Conservation (phyloP, 2,329 filamentous ascomycete genomes). For the Ilyonectria destructans region DNA sequence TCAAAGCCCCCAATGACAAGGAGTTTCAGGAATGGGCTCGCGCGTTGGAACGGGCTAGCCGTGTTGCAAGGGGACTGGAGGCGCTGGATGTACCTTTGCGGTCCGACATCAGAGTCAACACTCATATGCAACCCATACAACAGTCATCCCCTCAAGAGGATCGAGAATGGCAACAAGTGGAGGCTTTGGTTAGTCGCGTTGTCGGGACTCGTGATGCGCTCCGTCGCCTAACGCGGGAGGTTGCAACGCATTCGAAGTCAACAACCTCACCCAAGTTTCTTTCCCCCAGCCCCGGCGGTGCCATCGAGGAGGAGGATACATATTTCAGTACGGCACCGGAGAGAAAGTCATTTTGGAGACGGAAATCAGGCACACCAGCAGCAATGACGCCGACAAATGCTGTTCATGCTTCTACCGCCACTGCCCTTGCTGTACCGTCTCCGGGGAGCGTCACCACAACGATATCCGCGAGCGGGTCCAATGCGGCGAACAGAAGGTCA, state of each 20-base stretch:
- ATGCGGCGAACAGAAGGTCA: conserved; percentile 55
- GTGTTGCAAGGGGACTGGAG: conserved; percentile 72
- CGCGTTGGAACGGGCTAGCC: conserved; percentile 87
- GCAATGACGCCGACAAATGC: conserved; percentile 59
- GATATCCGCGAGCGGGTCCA: conserved; percentile 52
- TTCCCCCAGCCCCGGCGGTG: conserved; percentile 59
- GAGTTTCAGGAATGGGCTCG: conserved; percentile 92
- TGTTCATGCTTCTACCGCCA: conserved; percentile 57
- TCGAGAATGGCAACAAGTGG: conserved; percentile 89
- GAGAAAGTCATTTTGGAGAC: conserved; percentile 90
- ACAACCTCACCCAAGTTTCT: conserved; percentile 54
- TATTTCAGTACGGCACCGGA: conserved; percentile 64
- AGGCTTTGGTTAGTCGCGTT: conserved; percentile 87
- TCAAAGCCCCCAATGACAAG: conserved; percentile 84
- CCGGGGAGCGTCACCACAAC: conserved; percentile 55
- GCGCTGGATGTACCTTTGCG: conserved; percentile 47
- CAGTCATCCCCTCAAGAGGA: conserved; percentile 73
- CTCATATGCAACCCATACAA: conserved; percentile 48
- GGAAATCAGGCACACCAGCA: conserved; percentile 77
- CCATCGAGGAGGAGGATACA: conserved; percentile 69
- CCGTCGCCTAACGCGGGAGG: conserved; percentile 88
- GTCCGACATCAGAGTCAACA: conserved; percentile 49
- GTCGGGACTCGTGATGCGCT: conserved; percentile 92
- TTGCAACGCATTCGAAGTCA: conserved; percentile 70
- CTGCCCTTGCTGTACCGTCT: conserved; percentile 61